Evolutionary conservation across 2,329 filamentous ascomycete genomes (phyloP), one percentile per base, ranked within the genome.

Genomic region (Microcyclosporella mali): DNA sequence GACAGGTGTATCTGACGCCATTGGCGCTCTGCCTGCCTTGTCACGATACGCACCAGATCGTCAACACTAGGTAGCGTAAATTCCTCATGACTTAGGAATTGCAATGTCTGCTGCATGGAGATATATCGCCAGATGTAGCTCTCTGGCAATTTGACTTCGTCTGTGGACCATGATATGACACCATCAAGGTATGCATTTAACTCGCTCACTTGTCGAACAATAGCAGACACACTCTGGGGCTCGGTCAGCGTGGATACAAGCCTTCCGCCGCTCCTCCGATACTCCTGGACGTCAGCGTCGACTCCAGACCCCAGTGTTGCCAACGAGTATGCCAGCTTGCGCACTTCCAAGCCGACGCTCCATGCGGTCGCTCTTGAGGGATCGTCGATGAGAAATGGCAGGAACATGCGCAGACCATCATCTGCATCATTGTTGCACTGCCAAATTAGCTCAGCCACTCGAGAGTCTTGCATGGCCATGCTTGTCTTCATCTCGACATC

Each of bases 341-440:
- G 66, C 2, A 68, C 46, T 4, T 60, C 52, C 11, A 56, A 46
- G 1, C 66, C 67, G 9, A 64, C 46, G 18, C 56, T 58, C 69
- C 69, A 73, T 4, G 69, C 68, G 1, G 69, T 66, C 29, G 63
- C 60, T 38, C 64, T 59, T 10, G 59, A 56, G 0, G 68, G 60
- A 43, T 73, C 70, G 42, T 73, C 70, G 10, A 80, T 65, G 0
- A 88, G 61, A 16, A 82, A 70, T 0, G 82, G 81, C 1, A 88
- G 70, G 58, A 83, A 89, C 10, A 86, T 71, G 31, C 72, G 64
- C 10, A 65, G 55, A 1, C 51, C 45, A 2, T 61, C 48, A 2
- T 43, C 40, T 31, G 4, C 52, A 29, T 34, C 53, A 50, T 4
- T 55, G 40, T 21, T 29, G 34, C 67, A 66, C 49, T 77, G 70